phyloP scores from a whole-genome alignment of 2,329 filamentous ascomycete species.

The Capronia americana region DNA sequence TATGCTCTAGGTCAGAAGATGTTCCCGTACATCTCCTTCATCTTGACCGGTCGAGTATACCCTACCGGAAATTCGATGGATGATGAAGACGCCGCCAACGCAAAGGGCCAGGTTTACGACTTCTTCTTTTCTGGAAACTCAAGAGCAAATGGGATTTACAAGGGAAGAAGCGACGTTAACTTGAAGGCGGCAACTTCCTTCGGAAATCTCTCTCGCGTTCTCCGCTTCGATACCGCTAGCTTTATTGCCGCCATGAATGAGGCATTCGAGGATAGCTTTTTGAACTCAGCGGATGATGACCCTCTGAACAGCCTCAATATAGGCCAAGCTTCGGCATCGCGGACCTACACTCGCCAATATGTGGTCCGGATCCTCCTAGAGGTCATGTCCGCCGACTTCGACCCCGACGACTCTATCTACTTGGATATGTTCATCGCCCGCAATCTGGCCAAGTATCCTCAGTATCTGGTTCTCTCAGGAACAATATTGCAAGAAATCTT shows the following conservation, averaged over 20 bases:
- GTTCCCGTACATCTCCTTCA: conserved; percentile 93
- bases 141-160: conserved; percentile 52
- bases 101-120: conserved; percentile 89
- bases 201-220: conserved; percentile 80
- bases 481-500: conserved; percentile 83
- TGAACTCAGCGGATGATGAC: conserved; percentile 63
- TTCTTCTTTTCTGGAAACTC: conserved; percentile 85
- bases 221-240: conserved; percentile 87
- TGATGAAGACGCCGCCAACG: conserved; percentile 73
- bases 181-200: conserved; percentile 70
- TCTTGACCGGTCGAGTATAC: conserved; percentile 87
- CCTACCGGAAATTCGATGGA: conserved; percentile 79
- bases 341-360: conserved; percentile 73
- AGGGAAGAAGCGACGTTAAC: not conserved
- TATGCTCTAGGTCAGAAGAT: conserved; percentile 72
- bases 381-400: conserved; percentile 82
- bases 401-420: conserved; percentile 83
- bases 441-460: conserved; percentile 94
- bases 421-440: conserved; percentile 98
- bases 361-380: conserved; percentile 89
- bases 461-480: conserved; percentile 89
- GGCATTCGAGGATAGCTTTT: conserved; percentile 91
- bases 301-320: conserved; percentile 67
- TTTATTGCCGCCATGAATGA: conserved; percentile 96
- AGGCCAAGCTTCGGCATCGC: conserved; percentile 51